These are phyloP conservation scores for Acanthochlamys bracteata DNA, from an alignment of 106 monocot genomes.

Conservation along the genomic window DNA sequence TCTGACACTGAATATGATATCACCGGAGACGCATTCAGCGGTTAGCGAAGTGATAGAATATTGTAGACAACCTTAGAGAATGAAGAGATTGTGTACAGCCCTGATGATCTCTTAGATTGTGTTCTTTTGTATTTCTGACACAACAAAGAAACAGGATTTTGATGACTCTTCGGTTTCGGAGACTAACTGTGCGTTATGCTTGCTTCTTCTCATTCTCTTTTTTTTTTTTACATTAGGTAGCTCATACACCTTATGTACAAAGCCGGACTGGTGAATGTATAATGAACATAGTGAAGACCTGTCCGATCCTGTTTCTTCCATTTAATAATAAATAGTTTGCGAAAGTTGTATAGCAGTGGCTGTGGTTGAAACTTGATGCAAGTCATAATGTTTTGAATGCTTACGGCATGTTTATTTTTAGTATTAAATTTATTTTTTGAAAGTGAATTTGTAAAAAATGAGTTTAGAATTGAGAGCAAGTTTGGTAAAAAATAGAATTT, in stretches of 20 bases:
- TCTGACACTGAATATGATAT: conserved; percentile 78
- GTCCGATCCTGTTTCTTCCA: too few relatives aligned
- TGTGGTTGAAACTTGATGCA: too few relatives aligned
- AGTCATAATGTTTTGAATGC: too few relatives aligned
- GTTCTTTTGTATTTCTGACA: conserved; percentile 3
- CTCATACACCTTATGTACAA: neutral
- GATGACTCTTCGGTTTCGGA: neutral
- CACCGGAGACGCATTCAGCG: conserved; percentile 73
- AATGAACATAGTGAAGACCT: neutral
- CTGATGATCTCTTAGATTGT: conserved; percentile 1
- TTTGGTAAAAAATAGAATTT: too few relatives aligned
- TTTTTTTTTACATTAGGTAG: neutral
- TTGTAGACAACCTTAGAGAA: conserved; percentile 53
- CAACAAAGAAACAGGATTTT: conserved; percentile 1
- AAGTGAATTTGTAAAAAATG: too few relatives aligned
- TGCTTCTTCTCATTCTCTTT: neutral
- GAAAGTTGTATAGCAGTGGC: too few relatives aligned
- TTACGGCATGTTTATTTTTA: too few relatives aligned
- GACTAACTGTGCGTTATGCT: conserved; percentile 10
- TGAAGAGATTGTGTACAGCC: conserved; percentile 55
- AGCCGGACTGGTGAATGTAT: neutral
- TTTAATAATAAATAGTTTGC: too few relatives aligned
- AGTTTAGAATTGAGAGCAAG: too few relatives aligned
- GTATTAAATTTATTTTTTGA: too few relatives aligned
- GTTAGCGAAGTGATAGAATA: conserved; percentile 76